Base-by-base conservation (phyloP, 352 stramenopile genomes). In the Globisporangium radiosum region DNA sequence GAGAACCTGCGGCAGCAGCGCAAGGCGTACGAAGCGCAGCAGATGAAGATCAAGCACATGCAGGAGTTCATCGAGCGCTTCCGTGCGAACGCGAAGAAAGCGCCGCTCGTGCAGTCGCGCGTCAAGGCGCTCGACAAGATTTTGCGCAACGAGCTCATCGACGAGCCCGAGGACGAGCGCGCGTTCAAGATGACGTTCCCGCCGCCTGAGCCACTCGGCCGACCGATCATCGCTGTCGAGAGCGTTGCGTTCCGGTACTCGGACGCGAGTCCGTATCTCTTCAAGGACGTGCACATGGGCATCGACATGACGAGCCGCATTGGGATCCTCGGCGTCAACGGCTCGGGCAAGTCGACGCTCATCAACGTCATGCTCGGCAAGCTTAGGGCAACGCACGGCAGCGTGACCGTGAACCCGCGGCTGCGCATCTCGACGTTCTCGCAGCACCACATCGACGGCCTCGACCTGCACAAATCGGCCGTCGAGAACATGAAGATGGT, bases 51-150 rank as follows among this genome's bases (percentile, higher is more conserved):
- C 51, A 72, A 83, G 60, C 95, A 98, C 75, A 98, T 99, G 92
- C 96, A 98, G 81, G 93, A 99, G 63, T 98, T 98, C 59, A 98
- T 98, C 62, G 87, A 97, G 66, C 97, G 96, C 64, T 98, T 99
- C 76, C 71, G 90, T 59, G 93, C 81, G 58, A 98, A 98, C 78
- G 95, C 95, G 33, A 98, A 98, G 75, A 92, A 97, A 56, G 95
- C 96, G 14, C 94, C 94, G 49, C 80, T 97, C 3, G 96, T 99
- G 54, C 97, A 99, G 80, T 97, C 84, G 66, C 91, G 97, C 47
- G 95, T 99, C 64, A 99, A 99, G 66, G 85, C 85, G 36, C 69
- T 94, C 43, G 81, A 94, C 55, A 94, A 94, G 62, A 92, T 94
- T 50, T 45, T 92, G 62, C 82, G 81, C 40, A 88, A 88, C 47